Evolutionary conservation across 176 grass and related monocot genomes (phyloP).

Genomic region (Cenchrus purpureus): DNA sequence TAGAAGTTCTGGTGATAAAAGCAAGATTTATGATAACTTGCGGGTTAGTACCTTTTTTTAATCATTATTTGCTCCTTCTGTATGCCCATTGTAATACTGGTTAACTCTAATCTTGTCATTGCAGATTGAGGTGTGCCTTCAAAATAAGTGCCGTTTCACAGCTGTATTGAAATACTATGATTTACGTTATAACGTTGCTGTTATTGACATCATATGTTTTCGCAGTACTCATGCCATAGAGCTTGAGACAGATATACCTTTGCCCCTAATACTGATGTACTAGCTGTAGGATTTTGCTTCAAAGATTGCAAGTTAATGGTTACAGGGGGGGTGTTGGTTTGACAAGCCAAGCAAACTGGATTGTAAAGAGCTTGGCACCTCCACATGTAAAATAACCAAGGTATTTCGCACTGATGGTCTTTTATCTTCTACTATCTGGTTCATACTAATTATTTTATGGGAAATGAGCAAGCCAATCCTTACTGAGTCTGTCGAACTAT

Average conservation of each 20-base stretch:
- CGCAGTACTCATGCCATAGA: not conserved
- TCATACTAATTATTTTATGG: not conserved
- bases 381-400: slow-evolving; percentile 18
- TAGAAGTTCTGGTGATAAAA: slow-evolving; percentile 2
- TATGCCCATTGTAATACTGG: not conserved
- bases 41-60: not conserved
- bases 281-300: not conserved
- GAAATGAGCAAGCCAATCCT: not conserved
- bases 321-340: not conserved
- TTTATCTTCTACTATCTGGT: not conserved
- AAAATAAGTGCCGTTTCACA: not conserved
- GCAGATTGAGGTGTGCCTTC: slow-evolving; percentile 8
- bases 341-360: slow-evolving; percentile 4
- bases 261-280: not conserved
- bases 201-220: not conserved
- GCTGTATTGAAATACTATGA: not conserved
- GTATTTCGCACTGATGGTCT: not conserved
- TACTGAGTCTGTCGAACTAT: not conserved
- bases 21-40: not conserved
- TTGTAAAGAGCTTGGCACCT: not conserved
- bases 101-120: not conserved
- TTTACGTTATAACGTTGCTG: slow-evolving; percentile 6
- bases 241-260: not conserved
- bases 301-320: slow-evolving; percentile 1
- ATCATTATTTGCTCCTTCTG: not conserved